Evolutionary conservation across 202 grass and related monocot genomes (phyloP), one percentile per base, ranked within the genome.

Genomic region (Bolboschoenoplectus hybrid): DNA sequence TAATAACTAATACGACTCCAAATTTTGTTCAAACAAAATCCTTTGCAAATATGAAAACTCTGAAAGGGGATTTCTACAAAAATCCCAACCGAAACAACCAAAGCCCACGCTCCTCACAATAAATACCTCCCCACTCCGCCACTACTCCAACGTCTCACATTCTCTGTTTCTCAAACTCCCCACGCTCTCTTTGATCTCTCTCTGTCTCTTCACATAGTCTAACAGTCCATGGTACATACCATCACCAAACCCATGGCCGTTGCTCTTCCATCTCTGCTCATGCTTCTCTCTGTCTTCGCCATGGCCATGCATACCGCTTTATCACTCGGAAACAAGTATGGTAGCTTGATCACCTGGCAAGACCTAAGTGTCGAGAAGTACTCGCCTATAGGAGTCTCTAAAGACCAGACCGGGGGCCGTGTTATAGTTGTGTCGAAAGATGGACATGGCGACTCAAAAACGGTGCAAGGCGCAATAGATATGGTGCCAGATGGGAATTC

Each of bases 391-490:
- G 67, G 36, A 32, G 39, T 57, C 14, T 66, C 66, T 4, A 56
- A 81, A 9, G 86, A 70, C 1, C 46, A 47, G 55, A 64, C 13
- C 1, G n/a, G 70, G 43, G 32, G 45, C 5, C 65, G 67, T 6
- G 40, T 90, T 52, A 96, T 98, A 87, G 70, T 90, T 58, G 96
- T 98, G 68, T 71, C 96, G 62, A 89, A 85, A 88, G 90, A 98
- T 84, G 93, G 91, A 9, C 68, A 63, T 38, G 96, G 91, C 2
- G 86, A 98, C 87, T 92, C 97, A 16, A 85, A 44, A 55, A 97
- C 97, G 4, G 97, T 99, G 86, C 97, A 99, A 85, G 97, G 91
- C 39, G 92, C 93, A 67, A 91, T 99, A 41, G 88, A 97, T 81
- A 92, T 96, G 93, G 90, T 99, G 58, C 92, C 92, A 35, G 85